A percentile compares a stretch with the other conserved stretches of the same genome.
Conservation (phyloP, 2,329 filamentous ascomycete species). For the Teratosphaeria pseudoeucalypti region DNA sequence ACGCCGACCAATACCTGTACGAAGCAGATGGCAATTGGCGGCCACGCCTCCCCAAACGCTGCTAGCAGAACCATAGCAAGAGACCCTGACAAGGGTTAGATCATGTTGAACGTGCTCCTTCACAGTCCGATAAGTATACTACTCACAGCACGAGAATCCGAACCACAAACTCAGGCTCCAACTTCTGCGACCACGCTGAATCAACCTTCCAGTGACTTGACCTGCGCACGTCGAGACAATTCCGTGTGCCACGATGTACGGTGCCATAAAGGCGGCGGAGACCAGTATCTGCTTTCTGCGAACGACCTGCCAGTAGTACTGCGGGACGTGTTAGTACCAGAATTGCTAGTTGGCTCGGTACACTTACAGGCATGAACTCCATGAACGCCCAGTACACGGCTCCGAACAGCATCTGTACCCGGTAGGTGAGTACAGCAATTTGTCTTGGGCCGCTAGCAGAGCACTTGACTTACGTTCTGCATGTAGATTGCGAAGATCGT, state of each 20-base stretch:
- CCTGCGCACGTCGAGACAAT: background rate
- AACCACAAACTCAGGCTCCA: conserved; percentile 11
- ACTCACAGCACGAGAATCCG: conserved; percentile 10
- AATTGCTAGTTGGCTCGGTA: background rate
- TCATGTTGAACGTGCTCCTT: background rate
- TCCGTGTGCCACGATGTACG: conserved; percentile 13
- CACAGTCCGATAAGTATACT: background rate
- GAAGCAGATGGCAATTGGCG: conserved; percentile 2
- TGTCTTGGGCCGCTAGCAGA: background rate
- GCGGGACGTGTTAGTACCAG: background rate
- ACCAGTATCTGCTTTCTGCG: conserved; percentile 5
- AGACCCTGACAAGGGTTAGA: background rate
- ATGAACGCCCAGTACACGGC: conserved; percentile 14
- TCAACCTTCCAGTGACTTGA: background rate
- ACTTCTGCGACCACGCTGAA: conserved; percentile 1
- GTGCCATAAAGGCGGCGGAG: conserved; percentile 7
- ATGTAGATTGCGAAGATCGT: conserved; percentile 11
- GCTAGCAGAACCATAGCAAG: conserved; percentile 8
- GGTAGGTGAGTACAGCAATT: background rate
- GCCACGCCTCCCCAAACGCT: background rate
- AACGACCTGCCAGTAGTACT: conserved; percentile 9
- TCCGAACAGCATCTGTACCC: conserved; percentile 8
- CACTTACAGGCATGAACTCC: conserved; percentile 11
- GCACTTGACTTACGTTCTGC: conserved; percentile 7
- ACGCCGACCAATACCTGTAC: conserved; percentile 11